These are phyloP conservation scores for Nicotiana benthamiana DNA, from an alignment of 257 asterid species.

Conservation along the genomic window DNA sequence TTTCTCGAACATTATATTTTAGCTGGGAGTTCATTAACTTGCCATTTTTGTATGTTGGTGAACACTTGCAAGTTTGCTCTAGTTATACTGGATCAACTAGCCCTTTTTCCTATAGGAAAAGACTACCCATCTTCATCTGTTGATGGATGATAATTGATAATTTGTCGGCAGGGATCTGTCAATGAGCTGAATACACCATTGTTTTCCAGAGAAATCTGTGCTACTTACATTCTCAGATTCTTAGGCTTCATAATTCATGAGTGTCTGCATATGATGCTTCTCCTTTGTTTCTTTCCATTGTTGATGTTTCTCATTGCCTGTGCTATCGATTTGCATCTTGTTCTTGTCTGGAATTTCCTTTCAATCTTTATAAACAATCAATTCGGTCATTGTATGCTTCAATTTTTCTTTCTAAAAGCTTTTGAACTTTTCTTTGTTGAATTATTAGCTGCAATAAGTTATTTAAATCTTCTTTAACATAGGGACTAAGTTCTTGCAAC, in stretches of 20 bases:
- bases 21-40: neutral
- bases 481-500: neutral
- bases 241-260: neutral
- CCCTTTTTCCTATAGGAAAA: neutral
- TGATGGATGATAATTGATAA: neutral
- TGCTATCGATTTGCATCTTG: neutral
- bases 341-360: neutral
- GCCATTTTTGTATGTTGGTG: neutral
- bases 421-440: neutral
- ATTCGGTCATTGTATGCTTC: neutral
- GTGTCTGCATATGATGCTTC: neutral
- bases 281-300: constrained; percentile 2
- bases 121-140: neutral
- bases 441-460: neutral
- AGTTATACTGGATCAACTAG: neutral
- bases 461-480: neutral
- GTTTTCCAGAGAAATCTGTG: neutral
- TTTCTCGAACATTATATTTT: neutral
- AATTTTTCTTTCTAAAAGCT: neutral
- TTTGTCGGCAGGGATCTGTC: neutral
- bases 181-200: neutral
- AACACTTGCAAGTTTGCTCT: neutral
- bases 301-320: neutral
- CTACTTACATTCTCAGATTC: neutral
- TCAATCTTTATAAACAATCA: neutral